These are phyloP conservation scores for Rhodomyrtus psidioides DNA, from an alignment of 441 rosid species.

Conservation along the genomic window DNA sequence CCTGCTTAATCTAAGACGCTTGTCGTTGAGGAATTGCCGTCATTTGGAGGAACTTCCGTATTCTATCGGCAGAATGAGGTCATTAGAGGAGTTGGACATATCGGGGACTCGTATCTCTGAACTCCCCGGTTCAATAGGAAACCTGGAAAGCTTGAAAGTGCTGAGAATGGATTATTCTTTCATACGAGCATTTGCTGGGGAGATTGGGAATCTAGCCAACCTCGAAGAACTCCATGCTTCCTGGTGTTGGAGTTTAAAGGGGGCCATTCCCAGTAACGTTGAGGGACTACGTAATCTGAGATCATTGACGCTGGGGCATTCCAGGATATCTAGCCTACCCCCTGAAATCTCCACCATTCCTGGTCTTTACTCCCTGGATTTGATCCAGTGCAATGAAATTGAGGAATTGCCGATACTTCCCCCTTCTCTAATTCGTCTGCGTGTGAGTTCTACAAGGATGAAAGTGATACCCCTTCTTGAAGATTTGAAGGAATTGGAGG, in stretches of 20 bases:
- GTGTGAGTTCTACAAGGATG: background rate
- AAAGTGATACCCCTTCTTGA: background rate
- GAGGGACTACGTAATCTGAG: fast-evolving
- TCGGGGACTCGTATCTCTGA: fast-evolving
- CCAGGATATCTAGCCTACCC: background rate
- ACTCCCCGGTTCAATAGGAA: fast-evolving
- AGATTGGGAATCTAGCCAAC: background rate
- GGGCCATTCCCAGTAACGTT: fast-evolving
- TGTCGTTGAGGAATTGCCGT: background rate
- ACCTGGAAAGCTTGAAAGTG: fast-evolving
- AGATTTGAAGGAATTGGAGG: background rate
- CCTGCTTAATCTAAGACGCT: fast-evolving
- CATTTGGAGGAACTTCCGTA: fast-evolving
- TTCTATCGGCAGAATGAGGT: fast-evolving
- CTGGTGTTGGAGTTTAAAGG: background rate
- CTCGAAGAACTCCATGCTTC: background rate
- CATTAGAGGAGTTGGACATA: background rate
- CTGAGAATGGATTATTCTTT: background rate
- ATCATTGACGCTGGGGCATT: background rate
- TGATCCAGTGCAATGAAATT: background rate
- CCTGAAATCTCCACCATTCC: fast-evolving
- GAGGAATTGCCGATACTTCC: background rate
- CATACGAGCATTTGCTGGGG: background rate
- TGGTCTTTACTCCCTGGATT: background rate
- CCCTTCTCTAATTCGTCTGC: background rate